Evolutionary conservation across 768 basidiomycete species (phyloP).

Genomic region (Leccinum barrowsii): DNA sequence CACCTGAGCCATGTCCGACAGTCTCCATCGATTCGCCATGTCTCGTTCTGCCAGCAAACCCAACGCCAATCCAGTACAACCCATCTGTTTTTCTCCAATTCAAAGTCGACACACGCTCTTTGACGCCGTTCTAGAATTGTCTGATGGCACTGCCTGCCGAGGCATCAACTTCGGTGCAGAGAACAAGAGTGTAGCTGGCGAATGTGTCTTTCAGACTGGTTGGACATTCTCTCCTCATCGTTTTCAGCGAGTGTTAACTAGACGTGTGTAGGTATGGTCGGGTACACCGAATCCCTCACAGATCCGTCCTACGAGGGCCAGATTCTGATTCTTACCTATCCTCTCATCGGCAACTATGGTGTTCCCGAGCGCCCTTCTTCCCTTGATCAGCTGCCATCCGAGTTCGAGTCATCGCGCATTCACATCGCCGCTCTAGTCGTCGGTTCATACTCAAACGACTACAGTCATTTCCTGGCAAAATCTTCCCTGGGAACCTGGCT

Average conservation of each 20-base stretch:
- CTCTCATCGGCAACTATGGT: slow-evolving; percentile 95
- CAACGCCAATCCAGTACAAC: slow-evolving; percentile 33
- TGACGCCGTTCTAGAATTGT: slow-evolving; percentile 82
- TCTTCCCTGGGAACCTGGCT: slow-evolving; percentile 91
- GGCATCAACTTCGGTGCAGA: slow-evolving; percentile 94
- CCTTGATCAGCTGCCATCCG: slow-evolving; percentile 56
- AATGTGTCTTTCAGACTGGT: slow-evolving; percentile 99
- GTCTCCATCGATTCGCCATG: slow-evolving; percentile 40
- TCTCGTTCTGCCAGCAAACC: slow-evolving; percentile 41
- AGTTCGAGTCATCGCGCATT: slow-evolving; percentile 94
- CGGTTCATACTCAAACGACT: slow-evolving; percentile 90
- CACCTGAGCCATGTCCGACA: slow-evolving; percentile 14
- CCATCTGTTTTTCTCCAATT: slow-evolving; percentile 33
- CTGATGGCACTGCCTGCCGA: slow-evolving; percentile 82
- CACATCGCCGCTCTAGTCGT: slow-evolving; percentile 91
- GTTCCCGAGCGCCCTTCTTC: slow-evolving; percentile 67
- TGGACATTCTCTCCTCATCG: slow-evolving; percentile 29
- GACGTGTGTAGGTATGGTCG: slow-evolving; percentile 83
- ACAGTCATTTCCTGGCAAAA: slow-evolving; percentile 89
- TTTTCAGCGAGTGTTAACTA: slow-evolving; percentile 14
- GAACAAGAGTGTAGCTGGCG: slow-evolving; percentile 87
- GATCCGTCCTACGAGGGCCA: slow-evolving; percentile 99
- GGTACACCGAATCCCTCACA: slow-evolving; percentile 96
- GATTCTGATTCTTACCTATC: slow-evolving; percentile 96
- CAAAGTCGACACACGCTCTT: slow-evolving; percentile 21